Evolutionary conservation across 352 stramenopile genomes (phyloP).

Genomic region (Pythium aquatile): DNA sequence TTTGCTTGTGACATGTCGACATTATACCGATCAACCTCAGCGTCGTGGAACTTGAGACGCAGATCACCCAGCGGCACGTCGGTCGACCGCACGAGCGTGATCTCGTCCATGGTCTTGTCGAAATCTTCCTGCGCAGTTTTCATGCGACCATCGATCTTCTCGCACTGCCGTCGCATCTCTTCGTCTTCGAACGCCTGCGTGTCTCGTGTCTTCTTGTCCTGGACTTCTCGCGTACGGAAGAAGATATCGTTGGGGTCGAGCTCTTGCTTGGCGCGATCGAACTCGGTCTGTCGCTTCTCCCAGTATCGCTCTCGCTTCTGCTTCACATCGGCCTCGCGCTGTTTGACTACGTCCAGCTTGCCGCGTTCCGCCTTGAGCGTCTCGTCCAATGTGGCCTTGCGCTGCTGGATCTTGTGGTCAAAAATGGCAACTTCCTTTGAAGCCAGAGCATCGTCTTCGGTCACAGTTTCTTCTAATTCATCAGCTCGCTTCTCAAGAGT

Average conservation of each 20-base stretch:
- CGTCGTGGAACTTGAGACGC: slow-evolving; percentile 60
- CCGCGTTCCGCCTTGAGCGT: slow-evolving; percentile 41
- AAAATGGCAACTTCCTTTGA: slow-evolving; percentile 53
- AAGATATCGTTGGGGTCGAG: slow-evolving; percentile 79
- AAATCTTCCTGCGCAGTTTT: slow-evolving; percentile 40
- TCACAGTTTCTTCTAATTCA: slow-evolving; percentile 36
- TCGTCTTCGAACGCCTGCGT: slow-evolving; percentile 58
- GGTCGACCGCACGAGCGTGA: slow-evolving; percentile 38
- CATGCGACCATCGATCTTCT: slow-evolving; percentile 46
- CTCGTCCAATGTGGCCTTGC: slow-evolving; percentile 37
- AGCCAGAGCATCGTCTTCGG: slow-evolving; percentile 29
- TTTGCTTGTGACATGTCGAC: slow-evolving; percentile 49
- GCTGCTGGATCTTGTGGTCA: slow-evolving; percentile 43
- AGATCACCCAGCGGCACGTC: slow-evolving; percentile 50
- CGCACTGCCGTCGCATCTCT: slow-evolving; percentile 43
- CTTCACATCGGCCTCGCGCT: slow-evolving; percentile 45
- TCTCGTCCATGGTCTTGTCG: slow-evolving; percentile 31
- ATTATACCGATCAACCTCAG: slow-evolving; percentile 48
- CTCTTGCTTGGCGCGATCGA: slow-evolving; percentile 69
- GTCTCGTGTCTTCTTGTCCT: slow-evolving; percentile 55
- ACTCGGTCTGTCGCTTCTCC: slow-evolving; percentile 55
- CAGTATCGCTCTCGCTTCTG: slow-evolving; percentile 61
- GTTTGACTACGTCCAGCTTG: slow-evolving; percentile 51
- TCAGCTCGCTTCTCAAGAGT: slow-evolving; percentile 40
- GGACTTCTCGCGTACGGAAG: slow-evolving; percentile 61